Evolutionary conservation across 192 early-diverging fungal genomes (phyloP).

Genomic region (Backusella westeae): DNA sequence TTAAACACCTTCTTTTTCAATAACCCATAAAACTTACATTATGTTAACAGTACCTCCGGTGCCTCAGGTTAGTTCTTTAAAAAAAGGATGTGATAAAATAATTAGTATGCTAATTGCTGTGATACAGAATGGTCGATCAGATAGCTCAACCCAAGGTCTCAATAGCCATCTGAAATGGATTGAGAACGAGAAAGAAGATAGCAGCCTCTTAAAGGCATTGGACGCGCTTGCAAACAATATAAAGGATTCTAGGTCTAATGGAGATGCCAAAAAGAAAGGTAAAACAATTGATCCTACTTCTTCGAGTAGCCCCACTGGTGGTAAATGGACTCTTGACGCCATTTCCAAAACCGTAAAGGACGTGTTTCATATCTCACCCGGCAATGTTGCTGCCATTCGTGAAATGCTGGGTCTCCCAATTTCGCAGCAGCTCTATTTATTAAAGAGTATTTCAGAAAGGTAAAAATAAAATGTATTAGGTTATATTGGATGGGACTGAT

Average conservation of each 20-base stretch:
- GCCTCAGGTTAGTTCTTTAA: neutral
- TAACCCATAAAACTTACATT: neutral
- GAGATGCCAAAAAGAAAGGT: neutral
- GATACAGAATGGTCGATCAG: neutral
- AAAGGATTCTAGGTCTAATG: neutral
- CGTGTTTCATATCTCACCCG: neutral
- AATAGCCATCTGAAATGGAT: neutral
- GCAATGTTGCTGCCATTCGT: constrained; percentile 8
- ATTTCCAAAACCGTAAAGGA: neutral
- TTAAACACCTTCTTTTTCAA: neutral
- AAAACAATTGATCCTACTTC: neutral
- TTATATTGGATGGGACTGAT: no score
- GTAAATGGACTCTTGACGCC: constrained; percentile 7
- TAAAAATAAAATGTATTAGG: neutral
- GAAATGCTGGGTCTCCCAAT: constrained; percentile 1
- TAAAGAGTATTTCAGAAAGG: constrained; percentile 13
- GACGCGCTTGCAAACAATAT: constrained; percentile 1
- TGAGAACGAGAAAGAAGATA: neutral
- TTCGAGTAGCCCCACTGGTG: neutral
- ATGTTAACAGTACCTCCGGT: neutral
- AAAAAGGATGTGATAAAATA: neutral
- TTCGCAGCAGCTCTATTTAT: constrained; percentile 2
- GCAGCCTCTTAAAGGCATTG: neutral
- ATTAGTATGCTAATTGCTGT: neutral
- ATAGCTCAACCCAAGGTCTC: neutral